phyloP scores from a whole-genome alignment of 2,329 filamentous ascomycete species.

The Diaporthe citriasiana region DNA sequence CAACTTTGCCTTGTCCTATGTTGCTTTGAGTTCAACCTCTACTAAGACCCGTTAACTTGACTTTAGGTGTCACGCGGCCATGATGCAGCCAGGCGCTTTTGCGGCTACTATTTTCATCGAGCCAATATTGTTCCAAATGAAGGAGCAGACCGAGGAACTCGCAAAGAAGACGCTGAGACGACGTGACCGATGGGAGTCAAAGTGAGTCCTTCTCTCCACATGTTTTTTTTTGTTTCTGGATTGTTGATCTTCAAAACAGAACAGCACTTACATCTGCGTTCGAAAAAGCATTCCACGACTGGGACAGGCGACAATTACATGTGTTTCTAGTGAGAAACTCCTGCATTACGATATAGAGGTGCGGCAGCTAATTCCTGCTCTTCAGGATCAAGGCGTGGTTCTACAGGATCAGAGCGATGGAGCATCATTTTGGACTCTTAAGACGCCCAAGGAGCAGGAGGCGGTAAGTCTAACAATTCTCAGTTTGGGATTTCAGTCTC shows the following conservation, averaged over 20 bases:
- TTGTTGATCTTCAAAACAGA: neutral
- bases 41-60: neutral
- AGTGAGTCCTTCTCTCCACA: conserved; percentile 1
- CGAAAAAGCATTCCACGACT: conserved; percentile 11
- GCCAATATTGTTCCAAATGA: conserved; percentile 38
- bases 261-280: neutral
- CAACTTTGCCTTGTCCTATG: neutral
- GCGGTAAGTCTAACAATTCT: neutral
- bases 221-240: neutral
- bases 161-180: conserved; percentile 32
- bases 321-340: conserved; percentile 27
- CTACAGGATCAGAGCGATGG: neutral
- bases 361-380: neutral
- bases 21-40: neutral
- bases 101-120: conserved; percentile 35
- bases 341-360: no score
- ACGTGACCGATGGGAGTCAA: conserved; percentile 33
- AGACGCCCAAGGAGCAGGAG: conserved; percentile 39
- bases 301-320: conserved; percentile 34
- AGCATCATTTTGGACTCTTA: neutral
- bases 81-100: conserved; percentile 35
- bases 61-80: conserved; percentile 37
- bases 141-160: conserved; percentile 26
- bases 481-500: neutral
- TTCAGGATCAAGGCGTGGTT: conserved; percentile 29